Conservation (phyloP, 2,329 filamentous ascomycete genomes). For the Beauveria bassiana region DNA sequence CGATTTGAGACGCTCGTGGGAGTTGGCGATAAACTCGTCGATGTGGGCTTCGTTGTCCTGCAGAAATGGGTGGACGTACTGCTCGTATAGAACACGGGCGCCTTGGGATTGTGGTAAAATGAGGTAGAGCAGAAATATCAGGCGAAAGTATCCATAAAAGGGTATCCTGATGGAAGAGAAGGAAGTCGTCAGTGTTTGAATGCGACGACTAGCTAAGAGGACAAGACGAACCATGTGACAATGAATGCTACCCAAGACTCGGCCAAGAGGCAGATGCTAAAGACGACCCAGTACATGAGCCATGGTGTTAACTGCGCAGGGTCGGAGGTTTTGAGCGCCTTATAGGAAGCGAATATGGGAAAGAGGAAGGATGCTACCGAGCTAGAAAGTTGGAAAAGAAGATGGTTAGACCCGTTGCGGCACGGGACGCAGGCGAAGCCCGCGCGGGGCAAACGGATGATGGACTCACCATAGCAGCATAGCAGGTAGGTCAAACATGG, state of each 20-base stretch:
- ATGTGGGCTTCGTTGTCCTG: conserved; percentile 80
- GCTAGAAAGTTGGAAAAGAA: conserved; percentile 36
- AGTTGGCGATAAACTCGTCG: conserved; percentile 77
- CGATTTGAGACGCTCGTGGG: conserved; percentile 69
- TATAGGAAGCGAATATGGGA: conserved; percentile 94
- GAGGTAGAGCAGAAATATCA: conserved; percentile 83
- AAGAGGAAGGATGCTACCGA: conserved; percentile 85
- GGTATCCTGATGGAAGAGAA: conserved; percentile 54
- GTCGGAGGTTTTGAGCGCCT: conserved; percentile 88
- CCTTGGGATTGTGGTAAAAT: conserved; percentile 97
- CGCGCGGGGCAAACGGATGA: conserved; percentile 17
- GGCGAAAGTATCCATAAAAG: conserved; percentile 87
- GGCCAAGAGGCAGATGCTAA: conserved; percentile 70
- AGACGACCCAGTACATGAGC: conserved; percentile 98
- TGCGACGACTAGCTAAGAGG: neutral
- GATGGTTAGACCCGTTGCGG: conserved; percentile 12
- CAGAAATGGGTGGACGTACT: conserved; percentile 81
- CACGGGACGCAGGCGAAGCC: conserved; percentile 8
- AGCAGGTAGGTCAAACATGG: conserved; percentile 71
- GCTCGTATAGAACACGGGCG: conserved; percentile 75
- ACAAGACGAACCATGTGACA: conserved; percentile 58
- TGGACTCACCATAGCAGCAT: conserved; percentile 67
- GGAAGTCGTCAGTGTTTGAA: neutral
- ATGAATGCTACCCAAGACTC: conserved; percentile 88
- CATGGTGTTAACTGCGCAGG: conserved; percentile 88